A percentile compares a stretch with the other conserved stretches of the same genome.
phyloP scores from a whole-genome alignment of 2,329 filamentous ascomycete species.

The Biscogniauxia mediterranea region DNA sequence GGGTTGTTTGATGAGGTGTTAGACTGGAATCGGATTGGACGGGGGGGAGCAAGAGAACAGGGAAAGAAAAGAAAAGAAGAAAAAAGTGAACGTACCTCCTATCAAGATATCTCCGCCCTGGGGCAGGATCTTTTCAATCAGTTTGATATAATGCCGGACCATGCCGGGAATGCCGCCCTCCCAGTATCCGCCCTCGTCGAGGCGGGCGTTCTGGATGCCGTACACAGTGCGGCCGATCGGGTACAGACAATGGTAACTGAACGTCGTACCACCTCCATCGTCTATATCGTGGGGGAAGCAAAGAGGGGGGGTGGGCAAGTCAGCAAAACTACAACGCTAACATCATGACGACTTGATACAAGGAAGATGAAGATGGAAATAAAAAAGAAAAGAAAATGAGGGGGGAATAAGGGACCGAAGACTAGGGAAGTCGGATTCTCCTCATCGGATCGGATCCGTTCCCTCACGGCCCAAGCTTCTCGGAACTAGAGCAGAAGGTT shows the following conservation, averaged over 20 bases:
- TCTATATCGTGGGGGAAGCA: constrained; percentile 26
- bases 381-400: no score
- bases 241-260: constrained; percentile 55
- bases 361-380: no score
- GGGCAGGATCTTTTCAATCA: constrained; percentile 42
- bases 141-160: constrained; percentile 48
- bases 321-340: not conserved
- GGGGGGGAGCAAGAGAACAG: not conserved
- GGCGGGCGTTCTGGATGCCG: constrained; percentile 55
- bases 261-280: constrained; percentile 60
- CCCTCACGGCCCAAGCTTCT: no score
- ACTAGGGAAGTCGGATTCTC: no score
- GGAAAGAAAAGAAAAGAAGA: no score
- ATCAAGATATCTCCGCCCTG: constrained; percentile 43
- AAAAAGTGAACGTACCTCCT: constrained; percentile 37
- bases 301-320: not conserved
- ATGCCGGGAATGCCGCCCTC: constrained; percentile 54
- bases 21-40: not conserved
- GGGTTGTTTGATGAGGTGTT: constrained; percentile 1
- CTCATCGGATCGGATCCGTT: no score
- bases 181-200: constrained; percentile 46
- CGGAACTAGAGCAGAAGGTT: no score
- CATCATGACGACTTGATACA: no score
- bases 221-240: constrained; percentile 48
- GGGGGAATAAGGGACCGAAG: no score